Base-by-base conservation (phyloP, 768 basidiomycete genomes). In the Trametes cingulata region DNA sequence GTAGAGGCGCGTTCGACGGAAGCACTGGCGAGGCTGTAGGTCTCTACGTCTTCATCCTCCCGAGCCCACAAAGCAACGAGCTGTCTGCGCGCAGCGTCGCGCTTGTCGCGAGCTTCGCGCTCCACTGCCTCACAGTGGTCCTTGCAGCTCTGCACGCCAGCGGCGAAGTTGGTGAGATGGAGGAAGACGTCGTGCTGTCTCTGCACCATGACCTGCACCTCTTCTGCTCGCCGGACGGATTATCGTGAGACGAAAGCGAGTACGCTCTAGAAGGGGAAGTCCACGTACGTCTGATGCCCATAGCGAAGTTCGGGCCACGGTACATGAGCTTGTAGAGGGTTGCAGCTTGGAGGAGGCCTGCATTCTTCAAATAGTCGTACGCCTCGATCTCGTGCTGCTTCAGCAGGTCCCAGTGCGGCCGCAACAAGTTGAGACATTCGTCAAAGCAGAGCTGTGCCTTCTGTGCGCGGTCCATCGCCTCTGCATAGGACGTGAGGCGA, bases 271-370 rank as follows among this genome's bases (percentile, higher is more conserved):
- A 19, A 20, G 14, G 22, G 8, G 9, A 6, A 24, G 19, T 40
- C 9, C n/a, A 59, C 50, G 36, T 22, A 61, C 60, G 53, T 4
- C 52, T 55, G 47, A 61, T 56, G 2, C 60, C 60, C 27, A 61
- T 46, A 22, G 19, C 33, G 10, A 61, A 47, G 17, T 53, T 47
- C 33, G 50, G 55, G 14, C 60, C 60, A 20, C 60, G 53, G 36
- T 61, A 61, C 60, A 61, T 61, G 36, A 61, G 54, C 29, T 47
- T 42, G 49, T 61, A 61, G 17, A 61, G 33, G 19, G 37, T 10
- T 4, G 46, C 35, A 22, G 53, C 60, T 25, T 61, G 60, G 6
- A 56, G 29, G 20, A 61, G 60, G 10, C 60, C 60, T 0, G 29
- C 22, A n/a, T 56, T 39, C 48, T 39, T 7, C 52, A 61, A 37